Evolutionary conservation across 2,329 filamentous ascomycete genomes (phyloP).

Genomic region (Trichoderma afroharzianum): DNA sequence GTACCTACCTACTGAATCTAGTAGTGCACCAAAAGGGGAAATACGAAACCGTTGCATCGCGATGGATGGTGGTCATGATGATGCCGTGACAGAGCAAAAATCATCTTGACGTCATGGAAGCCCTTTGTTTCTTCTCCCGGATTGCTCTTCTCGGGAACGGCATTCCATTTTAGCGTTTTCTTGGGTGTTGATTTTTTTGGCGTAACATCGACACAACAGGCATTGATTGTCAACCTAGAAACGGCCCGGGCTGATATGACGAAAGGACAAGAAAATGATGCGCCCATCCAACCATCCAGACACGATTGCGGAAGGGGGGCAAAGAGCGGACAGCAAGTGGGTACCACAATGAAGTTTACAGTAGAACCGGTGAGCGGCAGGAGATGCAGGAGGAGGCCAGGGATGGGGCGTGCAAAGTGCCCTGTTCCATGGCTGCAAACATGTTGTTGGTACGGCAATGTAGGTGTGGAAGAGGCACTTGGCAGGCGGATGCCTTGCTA

Average conservation of each 20-base stretch:
- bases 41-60: not conserved
- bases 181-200: not conserved
- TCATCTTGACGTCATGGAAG: slow-evolving; percentile 16
- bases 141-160: not conserved
- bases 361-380: not conserved
- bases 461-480: not conserved
- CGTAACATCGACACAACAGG: not conserved
- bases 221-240: not conserved
- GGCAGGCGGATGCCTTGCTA: not conserved
- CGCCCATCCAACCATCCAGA: not conserved
- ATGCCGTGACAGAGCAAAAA: not conserved
- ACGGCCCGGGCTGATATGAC: not conserved
- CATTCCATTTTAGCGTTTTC: not conserved
- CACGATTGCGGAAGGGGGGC: not conserved
- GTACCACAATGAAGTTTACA: not conserved
- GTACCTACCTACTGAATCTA: not conserved
- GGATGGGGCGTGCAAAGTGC: not conserved
- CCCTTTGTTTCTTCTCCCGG: not conserved
- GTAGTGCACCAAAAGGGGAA: not conserved
- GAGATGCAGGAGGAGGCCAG: not conserved
- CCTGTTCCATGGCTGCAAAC: not conserved
- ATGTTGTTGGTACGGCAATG: not conserved
- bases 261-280: not conserved
- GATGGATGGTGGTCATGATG: not conserved
- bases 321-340: not conserved